Conservation (phyloP, 345 rosid species). For the Ceriops decandra region DNA sequence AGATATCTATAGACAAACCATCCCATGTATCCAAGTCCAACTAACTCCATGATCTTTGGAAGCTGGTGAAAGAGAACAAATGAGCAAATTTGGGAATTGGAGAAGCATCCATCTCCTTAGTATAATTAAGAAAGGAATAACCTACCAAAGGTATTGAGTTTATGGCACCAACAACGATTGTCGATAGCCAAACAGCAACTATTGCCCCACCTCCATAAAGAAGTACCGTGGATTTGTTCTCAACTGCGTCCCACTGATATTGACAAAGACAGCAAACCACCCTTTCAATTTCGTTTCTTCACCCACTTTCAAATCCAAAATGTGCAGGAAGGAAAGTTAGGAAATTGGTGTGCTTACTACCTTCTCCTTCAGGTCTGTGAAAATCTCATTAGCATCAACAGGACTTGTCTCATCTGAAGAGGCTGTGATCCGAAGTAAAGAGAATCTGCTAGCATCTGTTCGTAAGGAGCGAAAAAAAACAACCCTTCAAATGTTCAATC, state of each 20-base stretch:
- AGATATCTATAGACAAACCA: conserved; percentile 99
- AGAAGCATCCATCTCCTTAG: background rate
- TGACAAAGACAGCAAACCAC: conserved; percentile 12
- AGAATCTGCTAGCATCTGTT: conserved; percentile 50
- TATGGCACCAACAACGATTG: conserved; percentile 78
- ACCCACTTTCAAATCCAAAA: background rate
- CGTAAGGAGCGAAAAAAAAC: background rate
- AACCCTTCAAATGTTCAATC: background rate
- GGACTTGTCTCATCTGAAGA: conserved; percentile 57
- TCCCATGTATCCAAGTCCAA: conserved; percentile 95
- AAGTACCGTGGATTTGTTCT: conserved; percentile 84
- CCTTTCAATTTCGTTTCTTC: background rate
- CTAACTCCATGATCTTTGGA: conserved; percentile 91
- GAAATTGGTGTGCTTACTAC: conserved; percentile 30
- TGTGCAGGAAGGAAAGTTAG: background rate
- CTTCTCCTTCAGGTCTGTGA: conserved; percentile 89
- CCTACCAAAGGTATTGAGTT: conserved; percentile 93
- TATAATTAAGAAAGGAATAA: background rate
- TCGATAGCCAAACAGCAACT: conserved; percentile 88
- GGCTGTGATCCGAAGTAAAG: conserved; percentile 55
- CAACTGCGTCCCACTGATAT: conserved; percentile 86
- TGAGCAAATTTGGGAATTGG: background rate
- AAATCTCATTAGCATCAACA: conserved; percentile 60
- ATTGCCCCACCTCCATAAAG: conserved; percentile 92
- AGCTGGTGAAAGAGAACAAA: conserved; percentile 44